Evolutionary conservation across 176 grass and related monocot species (phyloP), one percentile per base, ranked within the genome.

Genomic region (Cocos nucifera): DNA sequence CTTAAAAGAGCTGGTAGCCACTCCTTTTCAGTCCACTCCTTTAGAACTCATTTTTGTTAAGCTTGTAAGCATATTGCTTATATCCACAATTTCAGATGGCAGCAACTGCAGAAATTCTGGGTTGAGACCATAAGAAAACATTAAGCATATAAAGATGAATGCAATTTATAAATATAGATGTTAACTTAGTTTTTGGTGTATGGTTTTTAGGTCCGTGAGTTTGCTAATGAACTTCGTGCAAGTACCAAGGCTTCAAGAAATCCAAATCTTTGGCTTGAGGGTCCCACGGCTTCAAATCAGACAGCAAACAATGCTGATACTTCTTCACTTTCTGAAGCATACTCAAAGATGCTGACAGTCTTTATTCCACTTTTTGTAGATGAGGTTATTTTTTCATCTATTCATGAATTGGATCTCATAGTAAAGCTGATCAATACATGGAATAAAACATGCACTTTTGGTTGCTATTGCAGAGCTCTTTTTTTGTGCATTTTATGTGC

Each of bases 401-500:
- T 62, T 29, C 16, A 29, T 53, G 56, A 15, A 54, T 62, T 17
- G 64, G 50, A 35, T 53, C 69, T 63, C 53, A 70, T 58, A 72
- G 25, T 70, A 66, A 51, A 51, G n/a, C 16, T 18, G 70, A 52
- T 29, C 10, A 24, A 6, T 30, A 14, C 10, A 44, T 44, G 35
- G 24, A 4, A 5, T n/a, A 10, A 17, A 14, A 0, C 15, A 51
- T 30, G 21, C 65, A 75, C 2, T 19, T n/a, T 57, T 66, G 16
- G 24, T 59, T 51, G 20, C 57, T 79, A 66, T 77, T 65, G 53
- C 67, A 97, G 92, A 97, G 87, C 60, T 82, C 84, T 17, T 97
- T 97, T 70, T 90, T 97, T 66, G 76, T 87, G 74, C 87, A 91
- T 80, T 91, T 97, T 72, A 97, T 97, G 92, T 97, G 92, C 75